These are phyloP conservation scores for Amanita muscaria DNA, from an alignment of 768 basidiomycete species.

Conservation along the genomic window DNA sequence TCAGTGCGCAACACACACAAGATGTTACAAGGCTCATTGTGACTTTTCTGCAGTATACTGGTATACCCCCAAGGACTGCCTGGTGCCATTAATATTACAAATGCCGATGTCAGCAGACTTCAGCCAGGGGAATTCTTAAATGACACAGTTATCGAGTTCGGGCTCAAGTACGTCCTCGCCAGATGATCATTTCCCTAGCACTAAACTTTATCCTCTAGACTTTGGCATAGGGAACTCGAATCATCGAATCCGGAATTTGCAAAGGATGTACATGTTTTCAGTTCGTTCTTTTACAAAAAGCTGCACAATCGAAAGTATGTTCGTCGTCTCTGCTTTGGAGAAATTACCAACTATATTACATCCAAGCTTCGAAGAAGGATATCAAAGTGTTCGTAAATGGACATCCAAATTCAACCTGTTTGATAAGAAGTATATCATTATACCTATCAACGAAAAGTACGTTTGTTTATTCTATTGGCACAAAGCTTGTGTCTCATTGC, in stretches of 20 bases:
- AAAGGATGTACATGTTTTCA: conserved; percentile 82
- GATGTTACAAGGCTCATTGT: not conserved
- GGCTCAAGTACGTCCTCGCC: conserved; percentile 62
- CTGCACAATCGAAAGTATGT: conserved; percentile 61
- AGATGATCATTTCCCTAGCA: conserved; percentile 4
- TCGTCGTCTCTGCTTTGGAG: not conserved
- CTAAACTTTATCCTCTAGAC: conserved; percentile 29
- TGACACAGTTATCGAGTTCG: conserved; percentile 95
- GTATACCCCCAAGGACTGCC: conserved; percentile 63
- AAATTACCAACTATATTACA: conserved; percentile 5
- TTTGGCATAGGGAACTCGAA: conserved; percentile 59
- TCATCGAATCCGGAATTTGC: conserved; percentile 49
- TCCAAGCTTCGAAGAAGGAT: conserved; percentile 51
- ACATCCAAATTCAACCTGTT: conserved; percentile 85
- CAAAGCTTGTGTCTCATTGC: not conserved
- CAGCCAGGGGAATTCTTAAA: conserved; percentile 83
- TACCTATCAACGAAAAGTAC: conserved; percentile 96
- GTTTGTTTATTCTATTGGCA: not conserved
- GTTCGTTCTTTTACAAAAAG: conserved; percentile 97
- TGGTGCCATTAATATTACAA: conserved; percentile 76
- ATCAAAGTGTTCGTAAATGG: conserved; percentile 88
- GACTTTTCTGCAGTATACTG: conserved; percentile 43
- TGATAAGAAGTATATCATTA: conserved; percentile 82
- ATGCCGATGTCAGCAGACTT: conserved; percentile 67
- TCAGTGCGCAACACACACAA: conserved; percentile 22